Conservation (phyloP, 345 rosid genomes). For the Camelina sativa region DNA sequence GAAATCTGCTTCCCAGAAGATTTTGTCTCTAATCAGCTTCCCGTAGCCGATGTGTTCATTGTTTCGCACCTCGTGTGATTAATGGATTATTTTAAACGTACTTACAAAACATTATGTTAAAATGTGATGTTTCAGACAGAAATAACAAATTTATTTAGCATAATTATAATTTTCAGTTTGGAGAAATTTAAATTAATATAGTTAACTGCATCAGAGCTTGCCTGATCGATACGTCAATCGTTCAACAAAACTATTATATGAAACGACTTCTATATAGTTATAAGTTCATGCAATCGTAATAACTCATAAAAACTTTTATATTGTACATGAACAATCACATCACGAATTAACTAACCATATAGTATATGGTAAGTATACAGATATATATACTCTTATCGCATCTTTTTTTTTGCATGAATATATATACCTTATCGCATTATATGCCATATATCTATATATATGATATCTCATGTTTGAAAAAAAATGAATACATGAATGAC, state of each 20-base stretch:
- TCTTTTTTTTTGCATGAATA: too few species aligned
- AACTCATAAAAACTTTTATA: too few species aligned
- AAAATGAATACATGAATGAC: not conserved
- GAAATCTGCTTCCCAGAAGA: too few species aligned
- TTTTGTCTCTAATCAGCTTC: too few species aligned
- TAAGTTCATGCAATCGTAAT: slow-evolving; percentile 3
- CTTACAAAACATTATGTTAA: not conserved
- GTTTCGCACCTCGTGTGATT: not conserved
- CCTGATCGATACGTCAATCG: not conserved
- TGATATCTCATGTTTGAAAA: not conserved
- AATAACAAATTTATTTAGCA: not conserved
- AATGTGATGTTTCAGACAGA: not conserved
- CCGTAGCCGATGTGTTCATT: not conserved
- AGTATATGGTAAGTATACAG: not conserved
- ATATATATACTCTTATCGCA: not conserved
- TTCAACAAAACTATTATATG: not conserved
- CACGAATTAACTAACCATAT: not conserved
- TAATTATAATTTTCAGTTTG: too few species aligned
- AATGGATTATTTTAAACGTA: not conserved
- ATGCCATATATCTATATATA: not conserved
- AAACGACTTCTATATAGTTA: not conserved
- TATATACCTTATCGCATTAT: slow-evolving; percentile 1
- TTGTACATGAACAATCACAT: slow-evolving; percentile 4
- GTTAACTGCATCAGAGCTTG: not conserved
- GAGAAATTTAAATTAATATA: not conserved